Evolutionary conservation across 2,329 filamentous ascomycete species (phyloP).

Genomic region (Phialophora expanda): DNA sequence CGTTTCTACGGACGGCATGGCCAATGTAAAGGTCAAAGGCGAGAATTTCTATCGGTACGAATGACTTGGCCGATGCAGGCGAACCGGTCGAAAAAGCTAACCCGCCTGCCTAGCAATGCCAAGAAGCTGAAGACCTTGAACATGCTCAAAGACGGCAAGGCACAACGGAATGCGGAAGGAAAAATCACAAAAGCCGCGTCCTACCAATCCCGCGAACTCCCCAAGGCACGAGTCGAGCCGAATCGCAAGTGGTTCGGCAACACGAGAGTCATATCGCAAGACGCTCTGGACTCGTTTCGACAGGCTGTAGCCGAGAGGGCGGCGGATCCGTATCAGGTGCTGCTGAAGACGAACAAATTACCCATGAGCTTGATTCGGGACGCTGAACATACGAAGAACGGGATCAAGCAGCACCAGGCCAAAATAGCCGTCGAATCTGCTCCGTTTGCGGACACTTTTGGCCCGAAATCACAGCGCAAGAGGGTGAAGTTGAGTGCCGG

Average conservation of each 20-base stretch:
- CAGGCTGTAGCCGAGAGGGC: constrained; percentile 90
- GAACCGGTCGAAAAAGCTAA: constrained; percentile 25
- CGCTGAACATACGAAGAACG: constrained; percentile 71
- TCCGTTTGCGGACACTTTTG: constrained; percentile 87
- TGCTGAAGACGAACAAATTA: constrained; percentile 96
- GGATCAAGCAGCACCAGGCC: constrained; percentile 87
- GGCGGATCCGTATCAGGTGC: constrained; percentile 86
- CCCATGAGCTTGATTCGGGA: constrained; percentile 94
- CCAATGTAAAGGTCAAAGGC: constrained; percentile 89
- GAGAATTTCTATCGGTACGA: constrained; percentile 94
- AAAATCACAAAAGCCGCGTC: constrained; percentile 82
- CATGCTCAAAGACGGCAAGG: constrained; percentile 86
- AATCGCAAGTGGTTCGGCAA: constrained; percentile 99
- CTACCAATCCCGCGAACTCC: constrained; percentile 81
- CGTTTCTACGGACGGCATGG: constrained; percentile 83
- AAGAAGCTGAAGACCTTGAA: constrained; percentile 90
- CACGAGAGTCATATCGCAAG: constrained; percentile 86
- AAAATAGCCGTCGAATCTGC: constrained; percentile 91
- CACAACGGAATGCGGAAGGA: constrained; percentile 79
- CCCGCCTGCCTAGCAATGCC: constrained; percentile 58
- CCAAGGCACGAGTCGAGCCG: constrained; percentile 86
- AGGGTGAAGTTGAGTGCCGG: constrained; percentile 85
- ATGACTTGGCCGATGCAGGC: constrained; percentile 9
- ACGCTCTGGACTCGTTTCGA: constrained; percentile 83
- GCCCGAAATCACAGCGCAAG: constrained; percentile 91